phyloP scores from a whole-genome alignment of 2,329 filamentous ascomycete species.

The Helicocarpus griseus region DNA sequence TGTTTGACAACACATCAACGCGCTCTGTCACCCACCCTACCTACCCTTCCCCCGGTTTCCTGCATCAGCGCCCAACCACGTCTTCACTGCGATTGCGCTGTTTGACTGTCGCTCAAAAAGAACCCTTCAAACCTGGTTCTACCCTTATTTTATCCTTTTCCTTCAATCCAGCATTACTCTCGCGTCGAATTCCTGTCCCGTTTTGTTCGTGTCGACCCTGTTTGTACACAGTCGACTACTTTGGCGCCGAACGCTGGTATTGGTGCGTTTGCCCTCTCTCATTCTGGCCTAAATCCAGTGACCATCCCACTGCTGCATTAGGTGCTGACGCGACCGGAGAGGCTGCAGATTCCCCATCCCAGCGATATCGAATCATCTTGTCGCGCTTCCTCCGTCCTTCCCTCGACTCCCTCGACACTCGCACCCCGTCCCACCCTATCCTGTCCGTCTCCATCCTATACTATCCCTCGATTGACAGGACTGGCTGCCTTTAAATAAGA shows the following conservation, averaged over 20 bases:
- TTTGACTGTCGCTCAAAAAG: conserved; percentile 3
- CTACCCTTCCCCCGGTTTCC: conserved; percentile 5
- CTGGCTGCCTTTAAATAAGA: not conserved
- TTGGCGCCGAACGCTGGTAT: conserved; percentile 2
- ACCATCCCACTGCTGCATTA: conserved; percentile 26
- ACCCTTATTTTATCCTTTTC: not conserved
- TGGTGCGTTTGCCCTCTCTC: conserved; percentile 5
- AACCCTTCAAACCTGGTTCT: not conserved
- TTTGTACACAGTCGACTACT: not conserved
- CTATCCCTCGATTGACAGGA: conserved; percentile 9
- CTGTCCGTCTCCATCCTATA: conserved; percentile 9
- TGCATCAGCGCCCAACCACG: conserved; percentile 14
- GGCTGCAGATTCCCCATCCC: conserved; percentile 27
- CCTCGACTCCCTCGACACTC: not conserved
- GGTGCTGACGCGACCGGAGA: conserved; percentile 32
- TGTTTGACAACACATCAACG: conserved; percentile 13
- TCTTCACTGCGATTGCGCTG: conserved; percentile 4
- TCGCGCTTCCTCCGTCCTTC: not conserved
- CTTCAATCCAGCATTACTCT: not conserved
- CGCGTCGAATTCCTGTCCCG: not conserved
- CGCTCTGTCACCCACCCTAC: conserved; percentile 5
- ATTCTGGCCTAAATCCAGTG: conserved; percentile 6
- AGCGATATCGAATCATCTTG: conserved; percentile 32
- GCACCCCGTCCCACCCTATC: not conserved
- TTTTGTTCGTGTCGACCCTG: conserved; percentile 2